Evolutionary conservation across 2,329 filamentous ascomycete species (phyloP), one percentile per base, ranked within the genome.

Genomic region (Pseudocercospora macadamiae): DNA sequence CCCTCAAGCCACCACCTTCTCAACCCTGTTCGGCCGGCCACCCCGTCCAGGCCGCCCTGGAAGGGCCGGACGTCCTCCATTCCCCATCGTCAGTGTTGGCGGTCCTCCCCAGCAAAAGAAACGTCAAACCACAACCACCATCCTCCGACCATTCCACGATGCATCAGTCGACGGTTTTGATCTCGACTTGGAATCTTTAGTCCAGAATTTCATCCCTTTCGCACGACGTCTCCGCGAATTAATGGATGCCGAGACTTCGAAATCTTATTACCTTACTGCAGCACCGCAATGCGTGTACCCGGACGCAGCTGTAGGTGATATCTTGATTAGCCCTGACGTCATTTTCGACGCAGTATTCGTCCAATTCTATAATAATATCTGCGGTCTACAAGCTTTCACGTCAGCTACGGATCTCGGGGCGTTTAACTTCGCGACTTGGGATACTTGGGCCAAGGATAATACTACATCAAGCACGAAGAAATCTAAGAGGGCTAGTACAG

Each of bases 91-190:
- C 19, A 53, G 42, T 25, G 21, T 26, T 14, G 51, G 42, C 32
- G 47, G 28, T 10, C 16, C 4, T 19, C 5, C 47, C 5, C 14
- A 39, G n/a, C n/a, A n/a, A n/a, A n/a, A n/a, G 2, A 53, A 30
- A 28, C 51, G 51, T 2, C 32, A 53, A 42, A n/a, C 34, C 16
- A 3, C 34, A 23, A 5, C 34, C 32, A 18, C 34, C 4, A 76
- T 76, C 6, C 79, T 83, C 56, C 84, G 89, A 7, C 89, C 89
- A 1, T 91, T 91, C 70, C 86, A 86, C 54, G 74, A 76, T 10
- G 83, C 86, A 8, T 78, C 84, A 3, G 76, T 92, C 39, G 88
- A 92, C 71, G 89, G 89, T 3, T 91, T 92, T 71, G 89, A 92
- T 74, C 85, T 91, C 63, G 89, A 92, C 71, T 86, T 91, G 62